Evolutionary conservation across 108 stramenopile species (phyloP).

Genomic region (Pseudonitzschia pungens): DNA sequence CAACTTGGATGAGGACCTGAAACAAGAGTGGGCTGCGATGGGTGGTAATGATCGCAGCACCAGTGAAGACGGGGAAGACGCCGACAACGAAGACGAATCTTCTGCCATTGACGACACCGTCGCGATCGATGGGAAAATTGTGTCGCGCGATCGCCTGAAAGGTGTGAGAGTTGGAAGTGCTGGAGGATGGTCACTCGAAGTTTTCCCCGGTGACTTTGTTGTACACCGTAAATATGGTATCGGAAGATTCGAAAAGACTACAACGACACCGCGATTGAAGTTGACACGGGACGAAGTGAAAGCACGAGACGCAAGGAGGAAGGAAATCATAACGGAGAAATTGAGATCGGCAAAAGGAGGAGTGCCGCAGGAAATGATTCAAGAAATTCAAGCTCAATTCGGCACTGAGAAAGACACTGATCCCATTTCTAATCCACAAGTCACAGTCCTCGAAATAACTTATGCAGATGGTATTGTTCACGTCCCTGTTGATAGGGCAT

Average conservation of each 20-base stretch:
- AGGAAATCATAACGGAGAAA: slow-evolving; percentile 54
- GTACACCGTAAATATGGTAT: slow-evolving; percentile 86
- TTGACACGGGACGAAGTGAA: slow-evolving; percentile 54
- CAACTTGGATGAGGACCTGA: slow-evolving; percentile 60
- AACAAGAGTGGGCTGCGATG: slow-evolving; percentile 49
- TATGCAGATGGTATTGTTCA: slow-evolving; percentile 77
- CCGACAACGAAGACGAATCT: slow-evolving; percentile 1
- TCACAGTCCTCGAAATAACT: slow-evolving; percentile 69
- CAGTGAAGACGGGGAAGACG: slow-evolving; percentile 20
- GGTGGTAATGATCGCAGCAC: slow-evolving; percentile 21
- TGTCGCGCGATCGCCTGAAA: slow-evolving; percentile 50
- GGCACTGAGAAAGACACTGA: slow-evolving; percentile 72
- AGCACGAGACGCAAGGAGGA: slow-evolving; percentile 49
- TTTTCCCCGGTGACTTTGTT: slow-evolving; percentile 85
- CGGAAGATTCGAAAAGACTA: slow-evolving; percentile 72
- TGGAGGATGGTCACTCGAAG: slow-evolving; percentile 79
- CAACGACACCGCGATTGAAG: slow-evolving; percentile 59
- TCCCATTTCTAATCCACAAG: slow-evolving; percentile 74
- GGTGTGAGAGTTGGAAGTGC: slow-evolving; percentile 76
- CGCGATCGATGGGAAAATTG: slow-evolving; percentile 52
- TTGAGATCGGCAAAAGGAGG: slow-evolving; percentile 38
- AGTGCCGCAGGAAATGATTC: slow-evolving; percentile 49
- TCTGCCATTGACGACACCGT: slow-evolving; percentile 24
- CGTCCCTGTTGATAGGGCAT: slow-evolving; percentile 82
- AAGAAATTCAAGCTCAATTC: slow-evolving; percentile 54